These are phyloP conservation scores for Scutellaria minor DNA, from an alignment of 257 asterid genomes.

Conservation along the genomic window DNA sequence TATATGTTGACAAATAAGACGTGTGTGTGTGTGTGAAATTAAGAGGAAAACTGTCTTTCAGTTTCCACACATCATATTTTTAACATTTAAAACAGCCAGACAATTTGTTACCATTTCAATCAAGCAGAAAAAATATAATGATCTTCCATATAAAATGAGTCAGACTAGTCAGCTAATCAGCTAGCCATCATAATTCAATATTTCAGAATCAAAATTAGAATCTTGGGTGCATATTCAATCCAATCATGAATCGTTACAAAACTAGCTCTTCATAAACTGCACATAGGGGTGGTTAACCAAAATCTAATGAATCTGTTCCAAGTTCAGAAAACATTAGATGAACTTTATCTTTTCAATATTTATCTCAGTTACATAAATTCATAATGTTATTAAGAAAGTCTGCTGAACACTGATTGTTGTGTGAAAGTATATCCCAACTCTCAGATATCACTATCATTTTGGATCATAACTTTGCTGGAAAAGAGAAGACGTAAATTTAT, in stretches of 20 bases:
- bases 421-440: neutral
- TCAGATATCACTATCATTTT: conserved; percentile 6
- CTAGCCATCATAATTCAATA: neutral
- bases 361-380: neutral
- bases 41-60: neutral
- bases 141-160: neutral
- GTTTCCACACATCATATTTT: conserved; percentile 5
- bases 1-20: neutral
- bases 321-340: neutral
- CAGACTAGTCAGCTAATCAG: neutral
- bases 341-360: conserved; percentile 2
- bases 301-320: neutral
- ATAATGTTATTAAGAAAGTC: conserved; percentile 14
- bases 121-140: conserved; percentile 9
- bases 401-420: neutral
- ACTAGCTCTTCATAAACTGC: neutral
- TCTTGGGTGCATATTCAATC: neutral
- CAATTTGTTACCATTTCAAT: conserved; percentile 9
- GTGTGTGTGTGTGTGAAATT: neutral
- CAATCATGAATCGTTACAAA: neutral
- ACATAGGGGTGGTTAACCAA: conserved; percentile 10
- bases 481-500: neutral
- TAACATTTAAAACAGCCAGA: neutral
- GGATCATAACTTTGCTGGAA: neutral
- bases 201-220: neutral